Evolutionary conservation across 371 early-diverging fungal genomes (phyloP).

Genomic region (Saksenaea oblongispora): DNA sequence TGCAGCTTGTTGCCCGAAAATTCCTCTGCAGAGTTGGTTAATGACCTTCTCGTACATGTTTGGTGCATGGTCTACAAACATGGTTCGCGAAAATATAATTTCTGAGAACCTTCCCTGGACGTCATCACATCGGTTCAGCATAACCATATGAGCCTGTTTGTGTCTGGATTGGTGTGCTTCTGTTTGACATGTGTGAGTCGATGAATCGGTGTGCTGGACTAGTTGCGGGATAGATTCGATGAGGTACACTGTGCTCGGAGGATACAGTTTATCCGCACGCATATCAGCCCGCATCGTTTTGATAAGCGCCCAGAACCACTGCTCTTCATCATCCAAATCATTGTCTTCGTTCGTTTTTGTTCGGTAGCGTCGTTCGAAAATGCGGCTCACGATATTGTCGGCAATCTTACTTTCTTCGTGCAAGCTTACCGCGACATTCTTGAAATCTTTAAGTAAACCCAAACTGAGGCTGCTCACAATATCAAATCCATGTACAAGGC

Average conservation of each 20-base stretch:
- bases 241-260: slow-evolving; percentile 71
- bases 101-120: slow-evolving; percentile 70
- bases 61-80: slow-evolving; percentile 78
- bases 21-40: slow-evolving; percentile 29
- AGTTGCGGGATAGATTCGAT: slow-evolving; percentile 52
- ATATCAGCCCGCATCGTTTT: slow-evolving; percentile 82
- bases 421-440: slow-evolving; percentile 70
- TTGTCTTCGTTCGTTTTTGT: slow-evolving; percentile 20
- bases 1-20: slow-evolving; percentile 15
- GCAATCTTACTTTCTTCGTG: slow-evolving; percentile 67
- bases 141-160: slow-evolving; percentile 38
- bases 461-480: slow-evolving; percentile 74
- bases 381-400: slow-evolving; percentile 68
- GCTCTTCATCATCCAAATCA: slow-evolving; percentile 40
- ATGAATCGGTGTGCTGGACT: background rate
- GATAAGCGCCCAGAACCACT: slow-evolving; percentile 84
- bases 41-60: slow-evolving; percentile 61
- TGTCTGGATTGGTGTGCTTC: slow-evolving; percentile 9
- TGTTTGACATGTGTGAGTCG: background rate
- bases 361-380: slow-evolving; percentile 47
- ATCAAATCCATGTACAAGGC: slow-evolving; percentile 74
- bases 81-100: slow-evolving; percentile 66
- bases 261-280: slow-evolving; percentile 81
- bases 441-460: slow-evolving; percentile 74
- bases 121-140: slow-evolving; percentile 65